Evolutionary conservation across 306 rosid genomes (phyloP).

Genomic region (Trichosanthes truncata): DNA sequence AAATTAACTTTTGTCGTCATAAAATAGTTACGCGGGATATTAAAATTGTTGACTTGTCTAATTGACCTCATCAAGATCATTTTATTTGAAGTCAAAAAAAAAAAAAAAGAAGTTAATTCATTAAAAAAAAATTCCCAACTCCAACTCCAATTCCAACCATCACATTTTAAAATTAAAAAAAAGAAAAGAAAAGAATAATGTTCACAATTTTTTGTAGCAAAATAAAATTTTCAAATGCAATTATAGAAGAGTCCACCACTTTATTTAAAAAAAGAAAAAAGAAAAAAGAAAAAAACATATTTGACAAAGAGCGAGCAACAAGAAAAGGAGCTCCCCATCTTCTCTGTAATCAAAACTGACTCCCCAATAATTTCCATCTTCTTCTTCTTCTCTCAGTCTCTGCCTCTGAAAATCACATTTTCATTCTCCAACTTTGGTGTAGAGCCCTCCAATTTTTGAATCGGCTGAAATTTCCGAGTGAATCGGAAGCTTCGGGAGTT

Average conservation of each 20-base stretch:
- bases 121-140: too few species aligned
- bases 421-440: background rate
- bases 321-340: constrained; percentile 2
- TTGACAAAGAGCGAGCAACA: background rate
- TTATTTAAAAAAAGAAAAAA: background rate
- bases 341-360: background rate
- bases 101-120: too few species aligned
- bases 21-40: background rate
- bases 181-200: background rate
- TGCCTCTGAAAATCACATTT: background rate
- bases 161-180: too few species aligned
- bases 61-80: background rate
- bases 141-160: background rate
- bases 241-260: background rate
- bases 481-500: background rate
- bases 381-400: background rate
- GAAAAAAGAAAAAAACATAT: background rate
- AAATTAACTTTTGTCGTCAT: too few species aligned
- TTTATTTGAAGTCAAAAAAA: too few species aligned
- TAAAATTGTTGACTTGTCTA: background rate
- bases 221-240: background rate
- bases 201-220: background rate
- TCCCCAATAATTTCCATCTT: background rate
- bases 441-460: background rate
- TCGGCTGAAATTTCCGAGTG: background rate